phyloP scores from a whole-genome alignment of 1,284 basidiomycete species.

The Ustilago trichophora region DNA sequence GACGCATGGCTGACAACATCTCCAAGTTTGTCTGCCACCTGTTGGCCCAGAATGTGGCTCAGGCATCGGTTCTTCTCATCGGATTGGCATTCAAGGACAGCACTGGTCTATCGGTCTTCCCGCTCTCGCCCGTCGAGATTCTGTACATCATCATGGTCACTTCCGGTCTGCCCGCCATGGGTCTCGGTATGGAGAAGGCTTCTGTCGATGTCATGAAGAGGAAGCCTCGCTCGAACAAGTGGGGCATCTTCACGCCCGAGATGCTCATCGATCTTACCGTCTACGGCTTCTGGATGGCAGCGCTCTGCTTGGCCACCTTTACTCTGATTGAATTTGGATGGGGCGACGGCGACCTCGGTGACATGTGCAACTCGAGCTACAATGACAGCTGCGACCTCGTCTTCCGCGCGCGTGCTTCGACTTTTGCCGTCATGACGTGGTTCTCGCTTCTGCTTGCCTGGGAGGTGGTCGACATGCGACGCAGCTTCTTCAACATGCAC shows the following conservation, averaged over 20 bases:
- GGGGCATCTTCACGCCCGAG: constrained; percentile 65
- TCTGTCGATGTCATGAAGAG: constrained; percentile 73
- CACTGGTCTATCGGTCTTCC: constrained; percentile 73
- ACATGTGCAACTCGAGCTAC: constrained; percentile 63
- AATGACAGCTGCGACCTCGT: constrained; percentile 60
- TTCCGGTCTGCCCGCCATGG: constrained; percentile 67
- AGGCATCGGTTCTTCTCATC: constrained; percentile 69
- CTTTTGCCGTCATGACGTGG: constrained; percentile 64
- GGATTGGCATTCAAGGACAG: constrained; percentile 76
- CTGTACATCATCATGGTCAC: constrained; percentile 70
- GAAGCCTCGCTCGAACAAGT: constrained; percentile 67
- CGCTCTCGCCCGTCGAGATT: constrained; percentile 75
- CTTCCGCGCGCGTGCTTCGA: constrained; percentile 66
- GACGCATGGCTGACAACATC: constrained; percentile 70
- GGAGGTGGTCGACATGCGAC: constrained; percentile 64
- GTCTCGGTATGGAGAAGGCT: constrained; percentile 71
- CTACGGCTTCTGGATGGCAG: constrained; percentile 76
- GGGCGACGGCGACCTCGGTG: constrained; percentile 56
- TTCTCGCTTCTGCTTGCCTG: constrained; percentile 66
- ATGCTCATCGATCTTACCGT: constrained; percentile 71
- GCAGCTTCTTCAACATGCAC: constrained; percentile 65
- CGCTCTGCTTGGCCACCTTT: constrained; percentile 69
- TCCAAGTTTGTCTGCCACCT: constrained; percentile 67
- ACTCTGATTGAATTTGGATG: constrained; percentile 54
- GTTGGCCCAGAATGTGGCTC: constrained; percentile 63